Conservation (phyloP, 495 filamentous ascomycete species). For the Neurospora sp. region DNA sequence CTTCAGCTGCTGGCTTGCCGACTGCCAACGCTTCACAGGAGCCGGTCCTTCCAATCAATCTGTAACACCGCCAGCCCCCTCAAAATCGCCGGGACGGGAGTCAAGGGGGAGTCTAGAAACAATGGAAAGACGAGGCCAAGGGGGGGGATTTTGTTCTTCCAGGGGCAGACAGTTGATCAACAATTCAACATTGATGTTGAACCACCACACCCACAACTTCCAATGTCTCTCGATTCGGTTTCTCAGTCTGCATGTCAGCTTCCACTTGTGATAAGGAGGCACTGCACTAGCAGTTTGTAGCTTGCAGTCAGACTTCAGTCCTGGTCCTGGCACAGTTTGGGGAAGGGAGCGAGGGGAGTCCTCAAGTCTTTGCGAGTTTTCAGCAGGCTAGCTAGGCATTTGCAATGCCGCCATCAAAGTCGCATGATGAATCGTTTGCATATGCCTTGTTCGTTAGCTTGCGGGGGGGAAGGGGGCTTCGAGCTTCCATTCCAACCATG, state of each 20-base stretch:
- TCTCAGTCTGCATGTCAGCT: not conserved
- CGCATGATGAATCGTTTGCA: not conserved
- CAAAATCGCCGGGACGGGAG: not conserved
- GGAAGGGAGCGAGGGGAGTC: not conserved
- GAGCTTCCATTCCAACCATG: not conserved
- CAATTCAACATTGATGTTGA: not conserved
- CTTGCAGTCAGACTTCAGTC: not conserved
- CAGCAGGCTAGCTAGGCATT: not conserved
- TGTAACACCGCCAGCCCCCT: not conserved
- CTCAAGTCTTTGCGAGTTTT: not conserved
- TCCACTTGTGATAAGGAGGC: not conserved
- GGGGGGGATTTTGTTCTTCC: not conserved
- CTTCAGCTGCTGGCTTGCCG: not conserved
- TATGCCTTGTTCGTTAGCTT: not conserved
- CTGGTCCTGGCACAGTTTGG: not conserved
- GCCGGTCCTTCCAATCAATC: not conserved
- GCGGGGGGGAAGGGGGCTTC: not conserved
- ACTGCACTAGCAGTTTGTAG: not conserved
- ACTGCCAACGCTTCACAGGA: not conserved
- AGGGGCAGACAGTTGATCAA: not conserved
- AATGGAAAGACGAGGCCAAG: not conserved
- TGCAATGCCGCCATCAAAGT: not conserved
- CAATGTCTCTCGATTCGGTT: not conserved
- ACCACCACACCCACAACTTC: not conserved
- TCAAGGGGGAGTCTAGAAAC: not conserved